These are phyloP conservation scores for Histomonas meleagridis DNA, from an alignment of 208 protist species.

Conservation along the genomic window DNA sequence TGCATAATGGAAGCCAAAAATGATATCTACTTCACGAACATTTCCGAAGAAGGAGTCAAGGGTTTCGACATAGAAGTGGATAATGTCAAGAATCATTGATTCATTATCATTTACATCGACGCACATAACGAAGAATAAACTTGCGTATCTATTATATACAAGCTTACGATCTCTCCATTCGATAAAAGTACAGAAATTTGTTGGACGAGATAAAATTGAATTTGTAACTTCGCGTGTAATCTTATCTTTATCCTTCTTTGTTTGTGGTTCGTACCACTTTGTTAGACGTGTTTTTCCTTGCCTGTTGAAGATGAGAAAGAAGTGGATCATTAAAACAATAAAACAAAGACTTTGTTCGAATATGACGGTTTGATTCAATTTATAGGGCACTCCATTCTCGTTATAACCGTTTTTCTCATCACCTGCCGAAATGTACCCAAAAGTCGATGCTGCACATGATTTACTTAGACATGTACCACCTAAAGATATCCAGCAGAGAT, in stretches of 20 bases:
- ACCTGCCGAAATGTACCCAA: too few relatives aligned
- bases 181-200: conserved; percentile 34
- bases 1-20: conserved; percentile 37
- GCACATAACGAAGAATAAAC: conserved; percentile 42
- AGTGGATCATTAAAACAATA: conserved; percentile 36
- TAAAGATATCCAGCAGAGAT: neutral
- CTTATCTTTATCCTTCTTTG: conserved; percentile 30
- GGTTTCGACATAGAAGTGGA: conserved; percentile 44
- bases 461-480: neutral
- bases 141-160: conserved; percentile 39
- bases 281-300: conserved; percentile 25
- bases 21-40: conserved; percentile 44
- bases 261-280: conserved; percentile 32
- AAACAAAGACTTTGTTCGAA: too few relatives aligned
- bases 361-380: too few relatives aligned
- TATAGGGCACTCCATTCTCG: too few relatives aligned
- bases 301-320: neutral
- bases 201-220: neutral
- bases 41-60: conserved; percentile 42
- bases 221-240: conserved; percentile 33
- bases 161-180: conserved; percentile 8
- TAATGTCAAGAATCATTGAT: conserved; percentile 39
- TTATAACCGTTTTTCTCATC: too few relatives aligned
- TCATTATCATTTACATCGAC: conserved; percentile 45
- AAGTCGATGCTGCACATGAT: too few relatives aligned